These are phyloP conservation scores for Lactifluus subvellereus DNA, from an alignment of 768 basidiomycete genomes.

Conservation along the genomic window DNA sequence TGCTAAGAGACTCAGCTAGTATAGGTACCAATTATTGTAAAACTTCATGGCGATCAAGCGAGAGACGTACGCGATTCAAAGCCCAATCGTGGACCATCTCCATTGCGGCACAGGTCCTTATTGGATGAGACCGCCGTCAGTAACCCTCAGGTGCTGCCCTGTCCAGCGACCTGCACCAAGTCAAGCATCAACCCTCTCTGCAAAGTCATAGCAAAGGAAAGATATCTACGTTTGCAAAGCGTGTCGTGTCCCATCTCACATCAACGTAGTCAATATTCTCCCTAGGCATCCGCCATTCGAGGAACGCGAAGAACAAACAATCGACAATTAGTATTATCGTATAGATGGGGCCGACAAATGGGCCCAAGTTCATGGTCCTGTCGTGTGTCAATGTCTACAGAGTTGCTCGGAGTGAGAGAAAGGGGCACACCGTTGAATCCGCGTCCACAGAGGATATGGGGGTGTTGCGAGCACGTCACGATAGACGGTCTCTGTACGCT, in stretches of 20 bases:
- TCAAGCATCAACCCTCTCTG: background rate
- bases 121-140: background rate
- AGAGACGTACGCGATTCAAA: background rate
- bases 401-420: background rate
- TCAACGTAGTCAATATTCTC: conserved; percentile 71
- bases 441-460: conserved; percentile 66
- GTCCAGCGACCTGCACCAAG: conserved; percentile 5
- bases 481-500: conserved; percentile 82
- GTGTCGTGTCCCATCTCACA: conserved; percentile 49
- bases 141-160: background rate
- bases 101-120: background rate
- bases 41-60: background rate
- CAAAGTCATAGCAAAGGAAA: background rate
- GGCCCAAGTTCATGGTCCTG: conserved; percentile 73
- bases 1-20: background rate
- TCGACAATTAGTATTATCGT: conserved; percentile 85
- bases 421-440: conserved; percentile 59
- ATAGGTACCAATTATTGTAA: background rate
- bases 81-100: background rate
- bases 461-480: conserved; percentile 52
- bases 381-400: background rate
- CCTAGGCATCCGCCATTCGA: conserved; percentile 82
- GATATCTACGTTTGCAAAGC: conserved; percentile 32
- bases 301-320: conserved; percentile 76
- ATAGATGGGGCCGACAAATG: conserved; percentile 81